Conservation (phyloP, 148 eudicot species). For the Cornus florida region DNA sequence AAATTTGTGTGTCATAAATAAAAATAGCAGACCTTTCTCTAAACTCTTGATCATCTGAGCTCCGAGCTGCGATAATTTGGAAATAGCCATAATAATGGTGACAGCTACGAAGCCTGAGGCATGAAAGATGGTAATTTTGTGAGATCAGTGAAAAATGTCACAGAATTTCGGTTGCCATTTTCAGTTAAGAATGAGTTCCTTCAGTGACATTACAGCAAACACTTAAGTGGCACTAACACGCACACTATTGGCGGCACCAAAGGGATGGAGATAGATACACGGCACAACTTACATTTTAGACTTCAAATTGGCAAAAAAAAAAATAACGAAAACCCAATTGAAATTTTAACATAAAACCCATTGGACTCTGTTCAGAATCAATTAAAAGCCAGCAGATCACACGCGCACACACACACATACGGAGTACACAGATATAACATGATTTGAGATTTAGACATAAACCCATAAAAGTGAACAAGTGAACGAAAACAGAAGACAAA, state of each 20-base stretch:
- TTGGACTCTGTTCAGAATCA: background rate
- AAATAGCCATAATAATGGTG: slow-evolving; percentile 53
- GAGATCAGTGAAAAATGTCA: background rate
- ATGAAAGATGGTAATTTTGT: no score
- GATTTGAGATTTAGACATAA: no score
- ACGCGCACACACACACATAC: no score
- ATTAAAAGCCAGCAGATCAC: no score
- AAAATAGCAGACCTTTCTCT: slow-evolving; percentile 41
- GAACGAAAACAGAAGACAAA: no score
- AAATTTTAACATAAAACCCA: no score
- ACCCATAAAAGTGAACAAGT: no score
- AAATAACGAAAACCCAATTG: background rate
- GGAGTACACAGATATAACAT: no score
- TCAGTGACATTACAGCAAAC: background rate
- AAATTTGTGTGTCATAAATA: background rate
- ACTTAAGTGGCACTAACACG: background rate
- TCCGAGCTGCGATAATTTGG: slow-evolving; percentile 46
- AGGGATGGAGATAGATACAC: no score
- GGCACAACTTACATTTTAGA: no score
- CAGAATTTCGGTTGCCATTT: background rate
- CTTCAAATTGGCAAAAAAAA: no score
- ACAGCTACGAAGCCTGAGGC: background rate
- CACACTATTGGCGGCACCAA: no score
- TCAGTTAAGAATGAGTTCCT: background rate
- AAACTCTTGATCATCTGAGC: slow-evolving; percentile 44